These are phyloP conservation scores for Cytospora mali DNA, from an alignment of 2,329 filamentous ascomycete genomes.

Conservation along the genomic window DNA sequence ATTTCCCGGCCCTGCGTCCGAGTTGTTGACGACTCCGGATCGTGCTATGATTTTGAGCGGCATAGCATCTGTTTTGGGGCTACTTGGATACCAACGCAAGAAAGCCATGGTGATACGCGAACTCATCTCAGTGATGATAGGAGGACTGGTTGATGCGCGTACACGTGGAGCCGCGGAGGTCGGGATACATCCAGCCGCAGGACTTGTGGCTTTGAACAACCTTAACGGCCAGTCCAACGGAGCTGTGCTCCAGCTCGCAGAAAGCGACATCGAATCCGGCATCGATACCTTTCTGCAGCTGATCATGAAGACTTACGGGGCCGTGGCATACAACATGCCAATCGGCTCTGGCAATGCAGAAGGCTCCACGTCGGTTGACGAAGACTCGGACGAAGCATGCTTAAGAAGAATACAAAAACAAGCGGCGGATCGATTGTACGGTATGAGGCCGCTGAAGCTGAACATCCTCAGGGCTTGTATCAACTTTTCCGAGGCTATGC, in stretches of 20 bases:
- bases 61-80: constrained; percentile 81
- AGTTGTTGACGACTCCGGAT: constrained; percentile 72
- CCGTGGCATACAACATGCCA: constrained; percentile 54
- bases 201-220: constrained; percentile 71
- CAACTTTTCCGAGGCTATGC: constrained; percentile 89
- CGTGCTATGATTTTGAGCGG: constrained; percentile 79
- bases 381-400: constrained; percentile 56
- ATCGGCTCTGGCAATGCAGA: constrained; percentile 33
- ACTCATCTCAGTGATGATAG: constrained; percentile 79
- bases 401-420: constrained; percentile 63
- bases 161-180: constrained; percentile 95
- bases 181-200: constrained; percentile 91
- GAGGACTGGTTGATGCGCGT: constrained; percentile 84
- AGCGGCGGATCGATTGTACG: constrained; percentile 66
- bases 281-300: constrained; percentile 65
- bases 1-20: constrained; percentile 67
- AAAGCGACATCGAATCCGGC: constrained; percentile 66
- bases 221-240: constrained; percentile 52
- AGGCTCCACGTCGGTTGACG: constrained; percentile 29
- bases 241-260: constrained; percentile 61
- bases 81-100: constrained; percentile 80
- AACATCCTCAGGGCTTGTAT: constrained; percentile 89
- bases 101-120: constrained; percentile 89
- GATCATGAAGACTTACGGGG: constrained; percentile 65
- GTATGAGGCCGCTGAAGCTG: constrained; percentile 78